phyloP scores from a whole-genome alignment of 2,329 filamentous ascomycete species.

The Alternaria postmessia region DNA sequence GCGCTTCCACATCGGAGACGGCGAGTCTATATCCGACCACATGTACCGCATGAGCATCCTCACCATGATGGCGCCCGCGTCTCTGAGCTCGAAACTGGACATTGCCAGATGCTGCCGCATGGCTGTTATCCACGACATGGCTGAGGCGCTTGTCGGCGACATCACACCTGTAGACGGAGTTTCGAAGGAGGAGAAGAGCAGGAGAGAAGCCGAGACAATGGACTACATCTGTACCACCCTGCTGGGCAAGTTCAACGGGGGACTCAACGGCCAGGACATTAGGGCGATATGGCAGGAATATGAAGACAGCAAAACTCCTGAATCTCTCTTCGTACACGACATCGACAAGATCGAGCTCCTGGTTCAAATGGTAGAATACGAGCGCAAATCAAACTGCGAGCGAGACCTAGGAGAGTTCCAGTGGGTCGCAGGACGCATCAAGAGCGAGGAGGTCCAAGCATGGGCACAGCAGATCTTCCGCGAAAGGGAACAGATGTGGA shows the following conservation, averaged over 20 bases:
- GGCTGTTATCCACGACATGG: slow-evolving; percentile 98
- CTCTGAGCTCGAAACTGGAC: slow-evolving; percentile 76
- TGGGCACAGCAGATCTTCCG: slow-evolving; percentile 81
- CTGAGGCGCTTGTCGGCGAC: slow-evolving; percentile 91
- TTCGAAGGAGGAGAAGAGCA: slow-evolving; percentile 84
- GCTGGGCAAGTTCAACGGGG: slow-evolving; percentile 78
- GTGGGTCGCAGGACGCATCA: slow-evolving; percentile 76
- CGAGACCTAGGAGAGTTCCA: slow-evolving; percentile 87
- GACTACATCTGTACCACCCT: slow-evolving; percentile 81
- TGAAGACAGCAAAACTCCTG: slow-evolving; percentile 82
- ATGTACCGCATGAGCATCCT: slow-evolving; percentile 99
- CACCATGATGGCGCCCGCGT: slow-evolving; percentile 85
- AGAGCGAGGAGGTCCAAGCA: slow-evolving; percentile 76
- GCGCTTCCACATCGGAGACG: slow-evolving; percentile 76
- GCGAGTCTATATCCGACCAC: slow-evolving; percentile 95
- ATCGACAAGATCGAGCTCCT: slow-evolving; percentile 97
- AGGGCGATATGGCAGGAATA: slow-evolving; percentile 92
- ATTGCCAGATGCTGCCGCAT: slow-evolving; percentile 88
- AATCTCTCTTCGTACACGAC: slow-evolving; percentile 92
- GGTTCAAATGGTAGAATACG: slow-evolving; percentile 96
- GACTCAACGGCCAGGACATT: slow-evolving; percentile 73
- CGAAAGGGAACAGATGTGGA: slow-evolving; percentile 81
- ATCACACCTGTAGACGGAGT: slow-evolving; percentile 93
- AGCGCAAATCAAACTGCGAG: slow-evolving; percentile 71
- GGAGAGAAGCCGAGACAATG: slow-evolving; percentile 89